These are phyloP conservation scores for Pittosporum tobira DNA, from an alignment of 129 eudicot species.

Conservation along the genomic window DNA sequence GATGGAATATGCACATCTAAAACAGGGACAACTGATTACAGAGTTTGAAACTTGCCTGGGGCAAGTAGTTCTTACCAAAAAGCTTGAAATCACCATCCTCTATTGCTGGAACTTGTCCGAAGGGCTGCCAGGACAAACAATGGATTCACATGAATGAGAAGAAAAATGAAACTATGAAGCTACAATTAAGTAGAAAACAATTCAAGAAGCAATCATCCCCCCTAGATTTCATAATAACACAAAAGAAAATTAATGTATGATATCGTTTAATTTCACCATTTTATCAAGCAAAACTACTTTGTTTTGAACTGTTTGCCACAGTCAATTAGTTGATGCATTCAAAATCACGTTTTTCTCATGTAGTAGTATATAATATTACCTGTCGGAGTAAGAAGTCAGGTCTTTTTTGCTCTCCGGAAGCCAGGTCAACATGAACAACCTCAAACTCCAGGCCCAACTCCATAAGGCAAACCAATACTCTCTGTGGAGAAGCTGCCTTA, in stretches of 20 bases:
- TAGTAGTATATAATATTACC: constrained; percentile 24
- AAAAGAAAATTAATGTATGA: not conserved
- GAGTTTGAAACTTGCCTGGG: not conserved
- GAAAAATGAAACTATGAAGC: not conserved
- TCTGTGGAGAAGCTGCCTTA: constrained; percentile 59
- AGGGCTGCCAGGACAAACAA: constrained; percentile 41
- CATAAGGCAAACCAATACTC: constrained; percentile 66
- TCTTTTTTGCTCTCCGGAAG: constrained; percentile 48
- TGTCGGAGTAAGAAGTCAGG: constrained; percentile 45
- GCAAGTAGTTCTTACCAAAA: constrained; percentile 36
- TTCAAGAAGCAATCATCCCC: not conserved
- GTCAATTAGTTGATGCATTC: too few relatives aligned
- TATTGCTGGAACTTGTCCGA: constrained; percentile 78
- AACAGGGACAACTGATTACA: not conserved
- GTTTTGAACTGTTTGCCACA: not conserved
- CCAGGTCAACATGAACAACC: constrained; percentile 49
- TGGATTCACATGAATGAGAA: not conserved
- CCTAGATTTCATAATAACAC: not conserved
- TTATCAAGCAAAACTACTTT: not conserved
- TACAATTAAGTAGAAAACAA: too few relatives aligned
- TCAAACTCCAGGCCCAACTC: constrained; percentile 59
- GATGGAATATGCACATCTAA: too few relatives aligned
- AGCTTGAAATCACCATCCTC: constrained; percentile 79
- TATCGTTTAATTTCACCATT: too few relatives aligned
- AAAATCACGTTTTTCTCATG: too few relatives aligned